Percentiles rank a stretch among this genome's conserved stretches.
Conservation (phyloP, 2,329 filamentous ascomycete species). For the Pseudogymnoascus destructans region DNA sequence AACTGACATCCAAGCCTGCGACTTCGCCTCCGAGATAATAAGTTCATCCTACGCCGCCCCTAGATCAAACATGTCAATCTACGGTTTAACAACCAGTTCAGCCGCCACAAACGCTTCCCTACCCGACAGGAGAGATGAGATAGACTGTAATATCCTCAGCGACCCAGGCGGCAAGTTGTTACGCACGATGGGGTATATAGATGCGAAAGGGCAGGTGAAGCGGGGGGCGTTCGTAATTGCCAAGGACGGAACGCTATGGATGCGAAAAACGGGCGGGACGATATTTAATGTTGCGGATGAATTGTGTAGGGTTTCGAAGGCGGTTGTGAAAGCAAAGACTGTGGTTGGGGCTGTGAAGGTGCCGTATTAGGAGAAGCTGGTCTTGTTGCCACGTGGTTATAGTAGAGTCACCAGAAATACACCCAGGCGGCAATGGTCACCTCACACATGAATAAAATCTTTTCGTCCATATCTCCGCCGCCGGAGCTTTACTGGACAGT, state of each 20-base stretch:
- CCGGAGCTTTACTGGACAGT: no score
- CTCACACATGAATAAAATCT: no score
- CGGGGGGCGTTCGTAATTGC: background rate
- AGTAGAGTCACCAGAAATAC: no score
- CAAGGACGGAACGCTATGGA: background rate
- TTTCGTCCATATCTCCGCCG: no score
- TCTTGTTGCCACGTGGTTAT: no score
- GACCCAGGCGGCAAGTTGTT: background rate
- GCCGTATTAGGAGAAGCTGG: no score
- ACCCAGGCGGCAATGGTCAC: no score
- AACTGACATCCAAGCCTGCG: background rate
- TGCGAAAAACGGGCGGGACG: background rate
- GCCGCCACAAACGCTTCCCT: background rate
- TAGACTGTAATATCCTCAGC: background rate
- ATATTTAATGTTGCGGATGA: background rate
- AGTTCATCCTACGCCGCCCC: background rate
- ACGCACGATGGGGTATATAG: background rate
- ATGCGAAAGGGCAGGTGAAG: background rate
- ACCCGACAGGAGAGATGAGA: background rate
- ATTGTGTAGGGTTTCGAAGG: background rate
- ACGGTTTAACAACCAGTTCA: background rate
- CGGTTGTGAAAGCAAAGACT: background rate
- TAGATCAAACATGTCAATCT: background rate
- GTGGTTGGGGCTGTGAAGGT: background rate
- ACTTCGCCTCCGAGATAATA: background rate